A percentile compares a stretch with the other conserved stretches of the same genome.
phyloP scores from a whole-genome alignment of 768 basidiomycete genomes.

The Collybiopsis confluens region DNA sequence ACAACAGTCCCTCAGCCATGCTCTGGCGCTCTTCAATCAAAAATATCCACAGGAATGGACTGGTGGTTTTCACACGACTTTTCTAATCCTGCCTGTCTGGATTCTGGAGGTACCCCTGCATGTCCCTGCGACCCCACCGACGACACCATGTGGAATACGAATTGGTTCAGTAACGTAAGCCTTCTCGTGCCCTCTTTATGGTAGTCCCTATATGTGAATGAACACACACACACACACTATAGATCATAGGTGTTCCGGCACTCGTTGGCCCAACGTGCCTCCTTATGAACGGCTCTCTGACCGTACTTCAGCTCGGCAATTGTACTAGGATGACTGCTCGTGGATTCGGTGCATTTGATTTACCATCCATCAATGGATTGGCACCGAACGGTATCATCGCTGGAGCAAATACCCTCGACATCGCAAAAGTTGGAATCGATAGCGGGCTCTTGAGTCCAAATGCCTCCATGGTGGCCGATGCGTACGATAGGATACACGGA shows the following conservation, averaged over 20 bases:
- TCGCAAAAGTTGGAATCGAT: constrained; percentile 61
- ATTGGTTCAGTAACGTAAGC: constrained; percentile 59
- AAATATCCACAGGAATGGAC: constrained; percentile 48
- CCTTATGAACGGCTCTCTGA: constrained; percentile 41
- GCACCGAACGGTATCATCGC: constrained; percentile 36
- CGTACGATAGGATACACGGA: constrained; percentile 45
- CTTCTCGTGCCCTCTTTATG: background rate
- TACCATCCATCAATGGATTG: constrained; percentile 34
- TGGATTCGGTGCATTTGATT: constrained; percentile 43
- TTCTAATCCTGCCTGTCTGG: constrained; percentile 47
- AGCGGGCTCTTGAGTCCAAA: constrained; percentile 39
- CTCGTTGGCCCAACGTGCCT: constrained; percentile 56
- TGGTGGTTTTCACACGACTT: constrained; percentile 65
- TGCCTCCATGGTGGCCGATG: constrained; percentile 39
- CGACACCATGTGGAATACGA: constrained; percentile 51
- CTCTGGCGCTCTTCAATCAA: constrained; percentile 13
- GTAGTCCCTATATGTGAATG: background rate
- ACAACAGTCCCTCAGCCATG: too few relatives aligned
- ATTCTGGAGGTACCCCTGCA: constrained; percentile 42
- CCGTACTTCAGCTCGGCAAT: constrained; percentile 33
- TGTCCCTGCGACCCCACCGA: constrained; percentile 57
- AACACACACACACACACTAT: background rate
- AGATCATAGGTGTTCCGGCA: constrained; percentile 60
- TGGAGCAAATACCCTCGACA: constrained; percentile 64
- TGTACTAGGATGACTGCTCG: constrained; percentile 50